A percentile compares a stretch with the other conserved stretches of the same genome.
Evolutionary conservation across 805 yeast species (phyloP).

Genomic region (Diddensiella caesifluorescens): DNA sequence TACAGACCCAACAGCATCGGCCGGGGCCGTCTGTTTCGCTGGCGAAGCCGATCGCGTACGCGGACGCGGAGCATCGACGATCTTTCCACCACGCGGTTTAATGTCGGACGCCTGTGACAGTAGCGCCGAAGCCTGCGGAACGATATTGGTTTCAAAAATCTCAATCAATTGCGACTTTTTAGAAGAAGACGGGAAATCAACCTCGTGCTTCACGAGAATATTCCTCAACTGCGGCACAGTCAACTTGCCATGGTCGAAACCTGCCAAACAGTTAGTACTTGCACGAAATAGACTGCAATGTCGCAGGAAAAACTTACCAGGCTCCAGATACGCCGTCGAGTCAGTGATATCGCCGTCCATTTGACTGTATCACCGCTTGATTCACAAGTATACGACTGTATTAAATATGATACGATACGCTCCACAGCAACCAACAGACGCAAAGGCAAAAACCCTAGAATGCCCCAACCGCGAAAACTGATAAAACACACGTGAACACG

Average conservation of each 20-base stretch:
- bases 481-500: no score
- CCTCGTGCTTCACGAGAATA: conserved; percentile 55
- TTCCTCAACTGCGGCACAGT: conserved; percentile 68
- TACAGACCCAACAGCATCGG: conserved; percentile 2
- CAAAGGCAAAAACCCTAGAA: no score
- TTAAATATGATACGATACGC: no score
- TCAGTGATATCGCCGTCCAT: background rate
- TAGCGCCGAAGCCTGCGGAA: conserved; percentile 43
- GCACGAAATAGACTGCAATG: conserved; percentile 7
- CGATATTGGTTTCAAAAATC: conserved; percentile 52
- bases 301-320: conserved; percentile 10
- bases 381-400: no score
- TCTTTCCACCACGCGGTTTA: conserved; percentile 35
- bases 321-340: conserved; percentile 13
- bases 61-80: conserved; percentile 35
- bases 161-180: conserved; percentile 61
- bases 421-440: no score
- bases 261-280: conserved; percentile 29
- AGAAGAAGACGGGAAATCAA: conserved; percentile 51
- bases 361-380: no score
- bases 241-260: conserved; percentile 61
- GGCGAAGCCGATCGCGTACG: conserved; percentile 18
- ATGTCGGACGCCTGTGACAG: conserved; percentile 30
- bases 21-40: conserved; percentile 15
- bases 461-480: no score